phyloP scores from a whole-genome alignment of 164 flowering plant species.

The Magnolia changhungtana region DNA sequence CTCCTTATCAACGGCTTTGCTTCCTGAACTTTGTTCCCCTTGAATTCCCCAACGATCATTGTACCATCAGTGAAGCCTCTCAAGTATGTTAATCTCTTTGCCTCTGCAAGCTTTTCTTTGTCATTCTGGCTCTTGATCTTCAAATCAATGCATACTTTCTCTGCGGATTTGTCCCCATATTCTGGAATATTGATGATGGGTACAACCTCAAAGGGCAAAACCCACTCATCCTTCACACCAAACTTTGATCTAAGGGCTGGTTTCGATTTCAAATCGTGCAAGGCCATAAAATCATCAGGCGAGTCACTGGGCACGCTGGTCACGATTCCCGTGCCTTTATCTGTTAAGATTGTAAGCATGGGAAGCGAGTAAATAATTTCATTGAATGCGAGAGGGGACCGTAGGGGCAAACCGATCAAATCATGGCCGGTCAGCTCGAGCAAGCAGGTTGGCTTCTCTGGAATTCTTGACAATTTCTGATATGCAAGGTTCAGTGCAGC shows the following conservation, averaged over 20 bases:
- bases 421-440: constrained; percentile 71
- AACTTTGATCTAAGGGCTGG: constrained; percentile 62
- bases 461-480: constrained; percentile 63
- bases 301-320: constrained; percentile 96
- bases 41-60: constrained; percentile 64
- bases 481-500: constrained; percentile 86
- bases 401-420: constrained; percentile 76
- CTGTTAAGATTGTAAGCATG: constrained; percentile 69
- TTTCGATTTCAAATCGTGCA: constrained; percentile 68
- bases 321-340: constrained; percentile 85
- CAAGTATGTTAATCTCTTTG: constrained; percentile 67
- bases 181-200: constrained; percentile 70
- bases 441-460: constrained; percentile 73
- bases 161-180: constrained; percentile 68
- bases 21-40: constrained; percentile 72
- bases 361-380: constrained; percentile 65
- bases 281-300: constrained; percentile 83
- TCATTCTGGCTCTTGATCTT: constrained; percentile 83
- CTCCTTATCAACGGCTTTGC: constrained; percentile 67
- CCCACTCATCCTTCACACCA: constrained; percentile 81
- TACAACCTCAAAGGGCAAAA: constrained; percentile 57
- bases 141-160: constrained; percentile 62
- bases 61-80: constrained; percentile 84
- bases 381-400: constrained; percentile 54
- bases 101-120: constrained; percentile 71